Conservation (phyloP, 352 stramenopile species). For the Blastocystis sp. region DNA sequence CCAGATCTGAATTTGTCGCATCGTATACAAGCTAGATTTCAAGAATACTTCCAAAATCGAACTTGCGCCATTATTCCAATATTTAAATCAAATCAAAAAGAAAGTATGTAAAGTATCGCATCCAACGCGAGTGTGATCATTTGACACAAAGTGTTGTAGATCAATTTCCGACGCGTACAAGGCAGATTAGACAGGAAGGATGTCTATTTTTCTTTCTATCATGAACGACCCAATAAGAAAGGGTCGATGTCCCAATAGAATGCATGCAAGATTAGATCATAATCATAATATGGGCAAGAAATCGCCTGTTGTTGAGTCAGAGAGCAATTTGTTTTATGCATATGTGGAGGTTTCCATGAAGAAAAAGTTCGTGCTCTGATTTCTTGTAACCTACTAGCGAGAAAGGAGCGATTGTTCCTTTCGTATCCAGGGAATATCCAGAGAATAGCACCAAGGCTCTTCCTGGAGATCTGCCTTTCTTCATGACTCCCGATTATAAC, state of each 20-base stretch:
- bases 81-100: neutral
- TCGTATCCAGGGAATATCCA: conserved; percentile 42
- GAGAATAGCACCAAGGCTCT: conserved; percentile 54
- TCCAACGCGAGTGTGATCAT: no score
- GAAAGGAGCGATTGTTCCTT: conserved; percentile 41
- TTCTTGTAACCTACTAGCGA: neutral
- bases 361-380: neutral
- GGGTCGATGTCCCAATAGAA: neutral
- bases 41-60: neutral
- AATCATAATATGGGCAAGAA: conserved; percentile 17
- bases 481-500: conserved; percentile 60
- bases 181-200: no score
- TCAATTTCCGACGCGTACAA: no score
- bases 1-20: conserved; percentile 58
- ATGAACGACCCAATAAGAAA: neutral
- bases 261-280: neutral
- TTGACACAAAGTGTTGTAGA: no score
- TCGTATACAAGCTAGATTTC: conserved; percentile 55
- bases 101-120: neutral
- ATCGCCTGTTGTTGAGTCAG: neutral
- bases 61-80: conserved; percentile 49
- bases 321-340: conserved; percentile 19
- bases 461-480: conserved; percentile 54
- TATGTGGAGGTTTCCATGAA: conserved; percentile 60
- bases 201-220: neutral